Percentiles rank a stretch among this genome's conserved stretches.
phyloP scores from a whole-genome alignment of 805 yeast species.

The Saturnispora bothae region DNA sequence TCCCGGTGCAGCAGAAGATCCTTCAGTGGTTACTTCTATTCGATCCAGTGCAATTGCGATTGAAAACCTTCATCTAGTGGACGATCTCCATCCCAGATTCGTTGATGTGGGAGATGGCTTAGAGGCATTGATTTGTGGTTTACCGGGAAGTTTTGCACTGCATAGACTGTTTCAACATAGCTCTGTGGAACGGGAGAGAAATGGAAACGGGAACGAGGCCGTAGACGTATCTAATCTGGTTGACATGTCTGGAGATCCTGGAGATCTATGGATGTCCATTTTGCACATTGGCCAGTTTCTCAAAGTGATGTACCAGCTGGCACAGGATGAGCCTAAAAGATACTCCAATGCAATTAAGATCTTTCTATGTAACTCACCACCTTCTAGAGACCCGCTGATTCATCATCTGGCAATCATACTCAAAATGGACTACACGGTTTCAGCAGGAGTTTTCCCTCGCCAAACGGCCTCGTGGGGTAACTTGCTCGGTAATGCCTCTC shows the following conservation, averaged over 20 bases:
- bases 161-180: constrained; percentile 58
- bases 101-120: constrained; percentile 20
- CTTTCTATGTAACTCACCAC: constrained; percentile 60
- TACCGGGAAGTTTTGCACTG: constrained; percentile 62
- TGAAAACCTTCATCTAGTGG: constrained; percentile 50
- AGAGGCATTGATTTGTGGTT: constrained; percentile 48
- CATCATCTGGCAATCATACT: constrained; percentile 57
- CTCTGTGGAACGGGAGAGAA: constrained; percentile 26
- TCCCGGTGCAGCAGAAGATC: constrained; percentile 71
- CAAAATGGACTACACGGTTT: constrained; percentile 61
- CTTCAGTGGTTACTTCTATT: constrained; percentile 53
- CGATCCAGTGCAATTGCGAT: constrained; percentile 41
- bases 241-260: constrained; percentile 52
- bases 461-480: constrained; percentile 65
- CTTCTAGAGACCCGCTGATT: constrained; percentile 56
- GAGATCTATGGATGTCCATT: constrained; percentile 66
- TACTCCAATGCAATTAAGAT: constrained; percentile 40
- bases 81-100: constrained; percentile 41
- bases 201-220: constrained; percentile 3
- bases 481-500: constrained; percentile 48
- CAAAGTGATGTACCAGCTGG: constrained; percentile 33
- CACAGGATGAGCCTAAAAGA: constrained; percentile 23
- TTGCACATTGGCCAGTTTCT: constrained; percentile 61
- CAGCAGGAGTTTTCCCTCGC: constrained; percentile 63
- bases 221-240: background rate